Evolutionary conservation across 108 stramenopile genomes (phyloP), one percentile per base, ranked within the genome.

Genomic region (Aureococcus anophagefferens): DNA sequence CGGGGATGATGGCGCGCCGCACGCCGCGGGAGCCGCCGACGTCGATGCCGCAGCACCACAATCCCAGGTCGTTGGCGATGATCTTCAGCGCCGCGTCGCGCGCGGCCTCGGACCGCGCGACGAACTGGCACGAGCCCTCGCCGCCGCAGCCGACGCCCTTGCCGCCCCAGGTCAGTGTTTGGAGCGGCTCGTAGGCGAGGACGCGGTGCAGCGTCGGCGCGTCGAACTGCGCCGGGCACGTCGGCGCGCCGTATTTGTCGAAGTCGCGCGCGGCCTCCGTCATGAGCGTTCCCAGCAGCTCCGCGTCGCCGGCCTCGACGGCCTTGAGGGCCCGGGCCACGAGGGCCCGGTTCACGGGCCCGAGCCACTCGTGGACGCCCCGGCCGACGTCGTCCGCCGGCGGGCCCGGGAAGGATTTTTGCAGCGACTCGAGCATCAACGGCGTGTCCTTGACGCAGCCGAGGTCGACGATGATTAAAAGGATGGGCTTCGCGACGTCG

Each of bases 61-160:
- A 70, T 15, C 25, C 28, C 36, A 75, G 37, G 35, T 63, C 65
- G n/a, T 68, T 64, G 44, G 33, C 35, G 32, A 68, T 18, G 68
- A 44, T 46, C 28, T 17, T 13, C 16, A 40, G 40, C 21, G 71
- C 75, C 63, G 35, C 62, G 30, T 32, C 25, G 35, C 72, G 78
- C 32, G 65, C 71, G 14, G 0, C 40, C 35, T 70, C 70, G n/a
- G 44, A 46, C 15, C 37, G 33, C 34, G 64, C 72, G 7, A 76
- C 33, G 30, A 80, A 32, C 46, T 75, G 74, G 17, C 30, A 33
- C 35, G 73, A 63, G 0, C 79, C 79, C 37, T 80, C 79, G 33
- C 79, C 79, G 33, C 69, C 68, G 62, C 70, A 59, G 30, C 79
- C 79, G 51, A 80, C 71, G 44, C 71, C 68, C 63, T 80, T 80